These are phyloP conservation scores for Colletotrichum tropicale DNA, from an alignment of 2,329 filamentous ascomycete species.

Conservation along the genomic window DNA sequence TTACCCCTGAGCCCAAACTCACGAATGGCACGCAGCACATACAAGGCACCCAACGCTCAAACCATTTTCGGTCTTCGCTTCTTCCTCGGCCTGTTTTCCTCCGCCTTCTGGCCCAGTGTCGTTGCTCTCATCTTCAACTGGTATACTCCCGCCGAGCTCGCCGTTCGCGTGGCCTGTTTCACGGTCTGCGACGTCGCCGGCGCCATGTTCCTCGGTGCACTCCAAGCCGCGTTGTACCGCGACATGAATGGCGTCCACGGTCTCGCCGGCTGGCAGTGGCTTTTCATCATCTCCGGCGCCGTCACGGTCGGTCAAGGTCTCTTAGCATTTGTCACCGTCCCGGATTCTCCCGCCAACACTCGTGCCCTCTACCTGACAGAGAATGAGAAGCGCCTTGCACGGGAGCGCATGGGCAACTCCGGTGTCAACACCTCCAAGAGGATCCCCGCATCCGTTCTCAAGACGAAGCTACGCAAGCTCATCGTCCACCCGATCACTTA, in stretches of 20 bases:
- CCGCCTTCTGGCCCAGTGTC: conserved; percentile 34
- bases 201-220: conserved; percentile 47
- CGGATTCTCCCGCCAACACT: conserved; percentile 32
- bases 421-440: conserved; percentile 32
- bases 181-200: conserved; percentile 48
- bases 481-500: conserved; percentile 33
- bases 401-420: conserved; percentile 29
- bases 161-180: conserved; percentile 45
- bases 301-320: conserved; percentile 46
- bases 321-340: conserved; percentile 42
- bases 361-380: conserved; percentile 32
- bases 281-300: conserved; percentile 48
- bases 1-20: not conserved
- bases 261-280: conserved; percentile 49
- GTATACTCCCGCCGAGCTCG: conserved; percentile 49
- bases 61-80: conserved; percentile 39
- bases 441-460: conserved; percentile 27
- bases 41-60: conserved; percentile 31
- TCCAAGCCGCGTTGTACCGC: conserved; percentile 46
- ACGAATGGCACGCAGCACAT: conserved; percentile 13
- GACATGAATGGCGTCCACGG: conserved; percentile 44
- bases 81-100: conserved; percentile 37
- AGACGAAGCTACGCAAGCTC: conserved; percentile 28
- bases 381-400: conserved; percentile 28
- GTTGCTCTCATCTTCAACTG: conserved; percentile 50